Base-by-base conservation (phyloP, 225 moss, liverwort and hornwort species). In the Pleurozium schreberi region DNA sequence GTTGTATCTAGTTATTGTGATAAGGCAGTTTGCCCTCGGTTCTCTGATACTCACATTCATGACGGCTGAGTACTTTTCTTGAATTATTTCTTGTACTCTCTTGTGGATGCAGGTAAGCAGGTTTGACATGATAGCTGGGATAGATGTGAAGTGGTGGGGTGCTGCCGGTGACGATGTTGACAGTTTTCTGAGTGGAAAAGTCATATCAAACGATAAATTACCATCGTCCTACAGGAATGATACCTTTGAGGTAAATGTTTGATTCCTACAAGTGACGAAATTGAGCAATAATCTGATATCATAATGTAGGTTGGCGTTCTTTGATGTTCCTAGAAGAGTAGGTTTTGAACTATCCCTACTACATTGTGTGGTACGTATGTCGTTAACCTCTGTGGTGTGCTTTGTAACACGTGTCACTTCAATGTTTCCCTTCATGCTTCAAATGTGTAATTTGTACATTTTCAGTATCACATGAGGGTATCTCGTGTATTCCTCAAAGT, bases 71-170 rank as follows among this genome's bases (percentile, higher is more conserved):
- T 64, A 10, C 47, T 43, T 43, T 53, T 57, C 3, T 82, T 38
- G 55, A 21, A 65, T 68, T 31, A 75, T 78, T 83, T 75, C 58
- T 84, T 84, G 49, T 86, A 64, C 42, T 83, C 31, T 81, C 33
- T 18, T 92, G 92, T 85, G 89, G 59, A 78, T 85, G 59, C 88
- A 92, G 98, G 97, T 97, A 82, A 95, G 93, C 91, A 96, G 93
- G 88, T 99, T 99, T 90, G 98, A 99, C 90, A 99, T 99, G 98
- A 69, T 99, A 90, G 85, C 95, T 83, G 98, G 98, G 85, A 92
- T 82, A 86, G 95, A 97, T 75, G 98, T 99, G 81, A 91, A 90
- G 75, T 99, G 98, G 98, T 99, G 98, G 98, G 96, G 97, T 62
- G 93, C 98, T 86, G 86, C 93, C 52, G 93, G 95, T 69, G 95